Conservation (phyloP, 1,284 basidiomycete species). For the Cystobasidium pallidum region DNA sequence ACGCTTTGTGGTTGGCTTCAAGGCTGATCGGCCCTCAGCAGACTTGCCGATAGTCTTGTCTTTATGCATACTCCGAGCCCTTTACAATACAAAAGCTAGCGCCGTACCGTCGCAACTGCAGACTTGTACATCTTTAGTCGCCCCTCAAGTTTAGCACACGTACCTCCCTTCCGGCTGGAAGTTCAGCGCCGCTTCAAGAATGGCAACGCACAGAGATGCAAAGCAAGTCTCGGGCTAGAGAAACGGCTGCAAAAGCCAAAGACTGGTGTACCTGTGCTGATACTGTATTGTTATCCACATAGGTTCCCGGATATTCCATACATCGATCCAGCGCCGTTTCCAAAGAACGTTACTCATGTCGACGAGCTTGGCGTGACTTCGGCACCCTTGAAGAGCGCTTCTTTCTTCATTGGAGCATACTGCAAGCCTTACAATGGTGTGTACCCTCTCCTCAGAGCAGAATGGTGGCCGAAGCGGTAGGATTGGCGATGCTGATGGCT, state of each 20-base stretch:
- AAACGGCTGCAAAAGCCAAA: not conserved
- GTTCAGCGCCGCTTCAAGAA: not conserved
- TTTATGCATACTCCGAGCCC: not conserved
- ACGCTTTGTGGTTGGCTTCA: constrained; percentile 10
- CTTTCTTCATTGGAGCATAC: constrained; percentile 94
- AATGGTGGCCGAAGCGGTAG: too few species aligned
- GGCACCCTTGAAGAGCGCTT: constrained; percentile 92
- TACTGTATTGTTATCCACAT: not conserved
- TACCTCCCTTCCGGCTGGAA: not conserved
- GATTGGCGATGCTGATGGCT: not conserved
- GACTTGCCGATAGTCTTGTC: not conserved
- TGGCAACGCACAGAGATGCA: constrained; percentile 45
- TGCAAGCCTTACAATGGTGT: constrained; percentile 93
- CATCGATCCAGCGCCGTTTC: constrained; percentile 58
- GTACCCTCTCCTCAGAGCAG: not conserved
- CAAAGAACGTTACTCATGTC: constrained; percentile 71
- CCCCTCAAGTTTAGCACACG: not conserved
- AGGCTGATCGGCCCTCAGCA: not conserved
- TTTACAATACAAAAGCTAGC: too few species aligned
- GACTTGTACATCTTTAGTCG: too few species aligned
- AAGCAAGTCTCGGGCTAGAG: constrained; percentile 30
- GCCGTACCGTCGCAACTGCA: too few species aligned
- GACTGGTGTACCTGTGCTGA: not conserved
- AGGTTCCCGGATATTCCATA: constrained; percentile 59
- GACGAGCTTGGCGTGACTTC: constrained; percentile 89